Evolutionary conservation across 192 early-diverging fungal genomes (phyloP).

Genomic region (Paraglomus occultum): DNA sequence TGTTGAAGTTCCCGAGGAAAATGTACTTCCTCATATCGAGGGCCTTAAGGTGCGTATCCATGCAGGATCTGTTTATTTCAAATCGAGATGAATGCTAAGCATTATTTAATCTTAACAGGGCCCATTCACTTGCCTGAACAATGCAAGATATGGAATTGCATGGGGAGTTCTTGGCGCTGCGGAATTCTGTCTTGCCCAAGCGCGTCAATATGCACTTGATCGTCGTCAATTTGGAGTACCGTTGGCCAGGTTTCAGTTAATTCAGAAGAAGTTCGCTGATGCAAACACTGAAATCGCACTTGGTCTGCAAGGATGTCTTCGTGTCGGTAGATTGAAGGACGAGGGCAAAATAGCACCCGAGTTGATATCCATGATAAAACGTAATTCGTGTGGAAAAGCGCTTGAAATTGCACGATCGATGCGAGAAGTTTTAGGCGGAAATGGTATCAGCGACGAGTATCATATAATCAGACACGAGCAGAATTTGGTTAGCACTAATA

Average conservation of each 20-base stretch:
- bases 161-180: constrained; percentile 97
- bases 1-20: constrained; percentile 87
- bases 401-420: constrained; percentile 86
- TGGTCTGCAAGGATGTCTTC: constrained; percentile 83
- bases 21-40: constrained; percentile 85
- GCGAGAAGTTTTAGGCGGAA: constrained; percentile 94
- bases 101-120: constrained; percentile 44
- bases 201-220: constrained; percentile 86
- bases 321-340: constrained; percentile 93
- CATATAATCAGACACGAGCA: constrained; percentile 93
- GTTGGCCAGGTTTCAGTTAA: constrained; percentile 88
- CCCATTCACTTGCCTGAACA: constrained; percentile 97
- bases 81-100: background rate
- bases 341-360: constrained; percentile 80
- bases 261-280: constrained; percentile 96
- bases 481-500: constrained; percentile 92
- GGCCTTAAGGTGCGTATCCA: constrained; percentile 61
- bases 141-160: constrained; percentile 93
- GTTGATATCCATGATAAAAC: constrained; percentile 95
- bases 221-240: constrained; percentile 93
- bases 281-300: constrained; percentile 91
- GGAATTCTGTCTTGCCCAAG: constrained; percentile 85
- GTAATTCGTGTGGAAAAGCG: constrained; percentile 94
- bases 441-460: constrained; percentile 95
- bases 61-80: too few species aligned